Percentiles rank a stretch among this genome's conserved stretches.
phyloP scores from a whole-genome alignment of 176 grass and related monocot species.

The Alloteropsis semialata region DNA sequence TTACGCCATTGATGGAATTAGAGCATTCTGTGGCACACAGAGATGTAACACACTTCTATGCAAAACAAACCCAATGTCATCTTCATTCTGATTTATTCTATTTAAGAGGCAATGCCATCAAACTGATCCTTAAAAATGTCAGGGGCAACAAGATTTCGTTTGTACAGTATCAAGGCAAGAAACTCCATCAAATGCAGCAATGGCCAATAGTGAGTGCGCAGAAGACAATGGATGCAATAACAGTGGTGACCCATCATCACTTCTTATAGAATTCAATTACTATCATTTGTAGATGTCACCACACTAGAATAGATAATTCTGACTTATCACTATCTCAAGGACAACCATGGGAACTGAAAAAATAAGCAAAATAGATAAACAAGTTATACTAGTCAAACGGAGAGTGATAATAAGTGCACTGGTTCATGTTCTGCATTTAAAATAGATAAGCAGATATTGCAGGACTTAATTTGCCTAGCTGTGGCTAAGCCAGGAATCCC shows the following conservation, averaged over 20 bases:
- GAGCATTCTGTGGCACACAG: not conserved
- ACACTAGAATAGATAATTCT: no score
- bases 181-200: not conserved
- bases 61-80: not conserved
- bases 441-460: not conserved
- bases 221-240: not conserved
- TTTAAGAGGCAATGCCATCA: not conserved
- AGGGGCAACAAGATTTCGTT: not conserved
- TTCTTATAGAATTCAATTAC: not conserved
- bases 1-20: not conserved
- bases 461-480: not conserved
- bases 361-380: not conserved
- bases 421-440: not conserved
- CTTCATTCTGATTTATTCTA: not conserved
- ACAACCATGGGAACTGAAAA: not conserved
- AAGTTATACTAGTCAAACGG: not conserved
- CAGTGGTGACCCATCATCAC: not conserved
- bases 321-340: not conserved
- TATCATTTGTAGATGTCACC: not conserved
- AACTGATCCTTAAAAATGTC: not conserved
- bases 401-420: not conserved
- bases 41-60: not conserved
- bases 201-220: not conserved
- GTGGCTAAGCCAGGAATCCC: not conserved
- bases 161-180: not conserved